phyloP scores from a whole-genome alignment of 345 rosid species.

The Odontarrhena argentea region DNA sequence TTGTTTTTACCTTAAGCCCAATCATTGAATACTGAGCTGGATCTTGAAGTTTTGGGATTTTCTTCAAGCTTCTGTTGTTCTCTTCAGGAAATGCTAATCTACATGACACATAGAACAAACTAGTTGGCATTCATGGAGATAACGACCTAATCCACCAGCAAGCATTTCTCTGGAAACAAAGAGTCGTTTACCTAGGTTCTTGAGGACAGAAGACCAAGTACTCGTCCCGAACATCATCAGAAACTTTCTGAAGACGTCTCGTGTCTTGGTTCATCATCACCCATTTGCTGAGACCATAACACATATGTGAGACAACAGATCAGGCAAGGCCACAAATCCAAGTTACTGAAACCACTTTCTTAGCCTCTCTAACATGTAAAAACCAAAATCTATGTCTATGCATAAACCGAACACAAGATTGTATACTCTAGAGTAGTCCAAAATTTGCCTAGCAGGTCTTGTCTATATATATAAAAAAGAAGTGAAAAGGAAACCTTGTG shows the following conservation, averaged over 20 bases:
- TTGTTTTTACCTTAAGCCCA: conserved; percentile 52
- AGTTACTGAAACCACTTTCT: conserved; percentile 4
- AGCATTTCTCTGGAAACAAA: not conserved
- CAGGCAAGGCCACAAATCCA: conserved; percentile 5
- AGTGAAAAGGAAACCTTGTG: conserved; percentile 54
- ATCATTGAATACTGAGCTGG: conserved; percentile 64
- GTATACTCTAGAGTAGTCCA: not conserved
- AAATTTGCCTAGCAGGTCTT: not conserved
- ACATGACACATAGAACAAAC: conserved; percentile 3
- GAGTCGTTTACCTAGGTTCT: conserved; percentile 60
- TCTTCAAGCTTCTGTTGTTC: conserved; percentile 71
- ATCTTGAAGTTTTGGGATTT: conserved; percentile 78
- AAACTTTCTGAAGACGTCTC: conserved; percentile 90
- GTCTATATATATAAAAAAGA: not conserved
- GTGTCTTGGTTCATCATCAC: conserved; percentile 98
- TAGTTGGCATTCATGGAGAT: conserved; percentile 4
- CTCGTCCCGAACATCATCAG: conserved; percentile 86
- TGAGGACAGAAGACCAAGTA: conserved; percentile 70
- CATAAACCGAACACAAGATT: not conserved
- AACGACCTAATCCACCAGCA: not conserved
- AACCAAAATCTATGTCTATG: conserved; percentile 7
- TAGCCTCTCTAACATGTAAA: conserved; percentile 4
- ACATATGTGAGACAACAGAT: not conserved
- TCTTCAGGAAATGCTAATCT: conserved; percentile 90
- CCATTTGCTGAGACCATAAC: conserved; percentile 77